phyloP scores from a whole-genome alignment of 2,329 filamentous ascomycete species.

The Lachnum nothofagi region DNA sequence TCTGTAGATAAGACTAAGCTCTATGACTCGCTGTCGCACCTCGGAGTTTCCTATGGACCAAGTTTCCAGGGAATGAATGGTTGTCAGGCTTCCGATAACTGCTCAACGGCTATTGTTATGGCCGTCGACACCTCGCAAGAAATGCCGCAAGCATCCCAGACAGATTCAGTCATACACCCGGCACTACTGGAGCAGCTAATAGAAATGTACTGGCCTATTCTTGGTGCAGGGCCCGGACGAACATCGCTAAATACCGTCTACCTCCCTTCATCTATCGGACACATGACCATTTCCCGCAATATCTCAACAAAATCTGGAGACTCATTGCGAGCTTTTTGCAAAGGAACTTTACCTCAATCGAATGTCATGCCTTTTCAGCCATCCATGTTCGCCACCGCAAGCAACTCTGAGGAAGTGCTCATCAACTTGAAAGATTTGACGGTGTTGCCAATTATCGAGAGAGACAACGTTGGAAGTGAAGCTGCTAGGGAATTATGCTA shows the following conservation, averaged over 20 bases:
- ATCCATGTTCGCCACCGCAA: constrained; percentile 34
- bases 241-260: constrained; percentile 36
- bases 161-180: constrained; percentile 41
- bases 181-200: constrained; percentile 43
- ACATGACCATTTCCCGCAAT: constrained; percentile 35
- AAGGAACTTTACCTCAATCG: constrained; percentile 28
- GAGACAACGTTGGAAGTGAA: constrained; percentile 24
- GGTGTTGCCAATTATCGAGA: constrained; percentile 40
- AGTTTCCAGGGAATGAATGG: constrained; percentile 48
- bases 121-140: constrained; percentile 40
- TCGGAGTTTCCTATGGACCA: constrained; percentile 47
- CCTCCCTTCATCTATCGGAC: constrained; percentile 39
- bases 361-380: constrained; percentile 36
- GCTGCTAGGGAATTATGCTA: constrained; percentile 41
- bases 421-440: constrained; percentile 36
- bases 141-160: constrained; percentile 45
- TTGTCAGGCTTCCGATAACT: constrained; percentile 37
- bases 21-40: constrained; percentile 42
- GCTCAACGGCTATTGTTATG: constrained; percentile 34
- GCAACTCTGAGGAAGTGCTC: constrained; percentile 31
- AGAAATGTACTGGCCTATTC: constrained; percentile 37
- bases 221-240: constrained; percentile 35
- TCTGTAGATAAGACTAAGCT: too few relatives aligned
- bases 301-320: constrained; percentile 32
- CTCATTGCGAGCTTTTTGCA: constrained; percentile 35